Conservation (phyloP, 208 protist species). For the Leishmania braziliensis region DNA sequence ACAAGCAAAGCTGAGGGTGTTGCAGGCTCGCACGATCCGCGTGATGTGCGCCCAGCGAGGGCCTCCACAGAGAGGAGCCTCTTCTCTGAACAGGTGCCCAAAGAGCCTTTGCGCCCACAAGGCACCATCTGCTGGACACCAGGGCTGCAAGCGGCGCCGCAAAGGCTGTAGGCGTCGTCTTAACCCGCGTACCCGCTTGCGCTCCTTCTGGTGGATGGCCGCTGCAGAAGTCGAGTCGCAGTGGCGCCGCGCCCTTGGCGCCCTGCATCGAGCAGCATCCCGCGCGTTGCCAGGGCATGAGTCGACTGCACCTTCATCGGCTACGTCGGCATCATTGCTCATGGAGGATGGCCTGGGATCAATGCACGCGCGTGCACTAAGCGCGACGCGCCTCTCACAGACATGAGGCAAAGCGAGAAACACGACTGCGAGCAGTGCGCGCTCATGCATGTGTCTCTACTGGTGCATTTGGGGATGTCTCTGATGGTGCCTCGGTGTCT, state of each 20-base stretch:
- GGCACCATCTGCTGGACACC: neutral
- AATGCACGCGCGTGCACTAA: slow-evolving; percentile 14
- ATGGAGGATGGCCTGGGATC: slow-evolving; percentile 11
- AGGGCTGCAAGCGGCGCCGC: neutral
- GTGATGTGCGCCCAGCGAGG: neutral
- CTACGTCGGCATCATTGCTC: slow-evolving; percentile 4
- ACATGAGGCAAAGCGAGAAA: neutral
- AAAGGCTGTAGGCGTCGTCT: neutral
- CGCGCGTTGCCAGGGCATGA: neutral
- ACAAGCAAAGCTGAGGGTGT: slow-evolving; percentile 36
- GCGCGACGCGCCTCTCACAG: slow-evolving; percentile 9
- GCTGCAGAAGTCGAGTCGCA: slow-evolving; percentile 23
- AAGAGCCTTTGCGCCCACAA: neutral
- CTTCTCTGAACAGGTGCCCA: neutral
- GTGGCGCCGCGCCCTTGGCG: slow-evolving; percentile 18
- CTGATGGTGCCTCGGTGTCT: neutral
- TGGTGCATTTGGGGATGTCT: neutral
- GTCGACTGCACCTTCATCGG: neutral
- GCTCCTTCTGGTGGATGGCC: slow-evolving; percentile 33
- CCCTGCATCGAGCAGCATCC: neutral
- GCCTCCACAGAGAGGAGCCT: neutral
- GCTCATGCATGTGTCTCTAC: neutral
- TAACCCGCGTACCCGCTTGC: neutral
- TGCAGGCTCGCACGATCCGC: slow-evolving; percentile 6
- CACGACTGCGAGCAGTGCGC: neutral